Evolutionary conservation across 805 yeast genomes (phyloP).

Genomic region (Yarrowia sp.): DNA sequence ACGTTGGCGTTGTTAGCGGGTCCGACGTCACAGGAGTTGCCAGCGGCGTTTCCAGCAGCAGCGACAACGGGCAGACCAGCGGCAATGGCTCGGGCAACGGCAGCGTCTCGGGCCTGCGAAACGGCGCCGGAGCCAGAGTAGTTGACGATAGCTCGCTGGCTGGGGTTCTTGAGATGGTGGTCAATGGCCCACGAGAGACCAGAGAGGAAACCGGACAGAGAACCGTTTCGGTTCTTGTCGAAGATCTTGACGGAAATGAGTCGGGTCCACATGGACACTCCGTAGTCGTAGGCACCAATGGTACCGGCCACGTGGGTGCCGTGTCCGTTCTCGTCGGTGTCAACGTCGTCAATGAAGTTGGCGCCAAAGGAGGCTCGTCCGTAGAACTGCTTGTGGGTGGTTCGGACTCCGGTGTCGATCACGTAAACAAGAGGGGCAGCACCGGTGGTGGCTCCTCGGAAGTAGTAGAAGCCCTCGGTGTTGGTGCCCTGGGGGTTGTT

Average conservation of each 20-base stretch:
- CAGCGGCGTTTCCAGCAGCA: constrained; percentile 95
- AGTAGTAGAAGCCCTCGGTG: constrained; percentile 29
- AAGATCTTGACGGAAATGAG: constrained; percentile 67
- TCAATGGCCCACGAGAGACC: constrained; percentile 73
- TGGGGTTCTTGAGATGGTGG: constrained; percentile 65
- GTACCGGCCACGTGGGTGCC: constrained; percentile 99
- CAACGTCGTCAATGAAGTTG: constrained; percentile 75
- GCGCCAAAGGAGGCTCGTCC: constrained; percentile 90
- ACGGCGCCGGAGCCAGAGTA: constrained; percentile 96
- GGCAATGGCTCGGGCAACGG: constrained; percentile 86
- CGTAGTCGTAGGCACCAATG: constrained; percentile 53
- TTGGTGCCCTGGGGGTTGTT: constrained; percentile 48
- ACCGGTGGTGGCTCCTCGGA: constrained; percentile 41
- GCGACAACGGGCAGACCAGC: constrained; percentile 93
- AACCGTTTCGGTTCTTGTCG: constrained; percentile 62
- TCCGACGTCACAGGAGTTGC: constrained; percentile 89
- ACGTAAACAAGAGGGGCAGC: constrained; percentile 68
- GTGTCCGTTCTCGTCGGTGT: constrained; percentile 90
- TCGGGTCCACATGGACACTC: constrained; percentile 64
- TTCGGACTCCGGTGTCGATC: constrained; percentile 87
- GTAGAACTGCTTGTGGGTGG: constrained; percentile 75
- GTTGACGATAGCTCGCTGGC: constrained; percentile 57
- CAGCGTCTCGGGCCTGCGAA: constrained; percentile 83
- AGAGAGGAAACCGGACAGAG: constrained; percentile 64
- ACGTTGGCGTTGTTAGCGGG: constrained; percentile 73